Evolutionary conservation across 169 alveolate species (phyloP).

Genomic region (Eimeria sp.): DNA sequence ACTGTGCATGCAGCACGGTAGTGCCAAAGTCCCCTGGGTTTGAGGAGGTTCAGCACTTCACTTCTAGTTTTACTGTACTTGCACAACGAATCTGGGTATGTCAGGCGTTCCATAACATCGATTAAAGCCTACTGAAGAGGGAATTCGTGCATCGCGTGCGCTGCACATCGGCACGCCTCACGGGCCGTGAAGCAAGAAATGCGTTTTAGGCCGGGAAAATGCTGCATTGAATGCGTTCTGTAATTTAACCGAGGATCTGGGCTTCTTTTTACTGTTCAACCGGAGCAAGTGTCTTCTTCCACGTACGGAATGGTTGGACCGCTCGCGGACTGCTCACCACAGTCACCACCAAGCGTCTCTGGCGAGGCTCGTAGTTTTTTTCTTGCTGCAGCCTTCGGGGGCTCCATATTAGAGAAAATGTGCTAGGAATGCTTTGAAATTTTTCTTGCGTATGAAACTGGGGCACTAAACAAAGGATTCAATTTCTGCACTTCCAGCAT

Average conservation of each 20-base stretch:
- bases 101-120: not conserved
- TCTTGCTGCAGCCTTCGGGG: not conserved
- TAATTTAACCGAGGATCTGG: not conserved
- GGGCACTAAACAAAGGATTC: not conserved
- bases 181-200: not conserved
- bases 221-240: not conserved
- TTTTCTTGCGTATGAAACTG: not conserved
- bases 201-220: not conserved
- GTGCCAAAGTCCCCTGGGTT: not conserved
- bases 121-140: not conserved
- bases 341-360: not conserved
- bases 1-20: slow-evolving; percentile 4
- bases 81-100: not conserved
- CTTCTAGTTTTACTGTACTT: not conserved
- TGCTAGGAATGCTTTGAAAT: not conserved
- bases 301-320: not conserved
- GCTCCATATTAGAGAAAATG: not conserved
- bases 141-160: not conserved
- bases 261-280: not conserved
- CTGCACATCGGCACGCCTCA: not conserved
- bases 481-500: not conserved
- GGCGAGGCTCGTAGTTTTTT: not conserved
- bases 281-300: not conserved
- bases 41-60: not conserved
- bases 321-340: not conserved